phyloP scores from a whole-genome alignment of 306 rosid genomes.

The Dicorynia guianensis region DNA sequence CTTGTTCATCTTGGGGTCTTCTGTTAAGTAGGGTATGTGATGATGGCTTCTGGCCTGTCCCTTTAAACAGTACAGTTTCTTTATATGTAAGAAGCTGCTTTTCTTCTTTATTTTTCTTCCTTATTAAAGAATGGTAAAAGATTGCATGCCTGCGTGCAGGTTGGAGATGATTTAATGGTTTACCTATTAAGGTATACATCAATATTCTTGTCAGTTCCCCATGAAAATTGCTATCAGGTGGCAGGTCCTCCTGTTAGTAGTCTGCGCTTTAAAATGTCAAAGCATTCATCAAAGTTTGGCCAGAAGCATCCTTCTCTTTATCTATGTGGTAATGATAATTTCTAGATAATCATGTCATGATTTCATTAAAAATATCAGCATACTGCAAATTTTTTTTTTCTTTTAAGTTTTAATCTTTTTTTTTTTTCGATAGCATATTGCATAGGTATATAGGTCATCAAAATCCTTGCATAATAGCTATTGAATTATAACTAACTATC shows the following conservation, averaged over 20 bases:
- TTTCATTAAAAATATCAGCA: constrained; percentile 9
- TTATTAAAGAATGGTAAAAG: constrained; percentile 15
- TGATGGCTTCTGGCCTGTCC: background rate
- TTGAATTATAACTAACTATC: background rate
- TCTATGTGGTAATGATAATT: constrained; percentile 52
- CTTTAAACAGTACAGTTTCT: background rate
- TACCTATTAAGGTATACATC: constrained; percentile 59
- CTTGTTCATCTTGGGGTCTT: constrained; percentile 68
- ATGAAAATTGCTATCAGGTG: constrained; percentile 68
- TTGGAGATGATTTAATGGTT: constrained; percentile 66
- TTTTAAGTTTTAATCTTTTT: too few relatives aligned
- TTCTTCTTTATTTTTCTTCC: background rate
- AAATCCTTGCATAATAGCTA: background rate
- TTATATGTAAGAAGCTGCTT: background rate
- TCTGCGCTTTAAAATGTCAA: constrained; percentile 47
- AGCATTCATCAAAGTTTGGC: constrained; percentile 38
- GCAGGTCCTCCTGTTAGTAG: constrained; percentile 63
- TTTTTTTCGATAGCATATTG: too few relatives aligned
- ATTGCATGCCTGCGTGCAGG: constrained; percentile 53
- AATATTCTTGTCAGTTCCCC: constrained; percentile 66
- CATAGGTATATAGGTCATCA: background rate
- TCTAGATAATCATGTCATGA: constrained; percentile 1
- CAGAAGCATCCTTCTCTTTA: constrained; percentile 37
- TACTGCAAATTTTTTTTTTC: too few relatives aligned
- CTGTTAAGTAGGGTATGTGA: constrained; percentile 77